These are phyloP conservation scores for Fraxinus baroniana DNA, from an alignment of 305 asterid genomes.

Conservation along the genomic window DNA sequence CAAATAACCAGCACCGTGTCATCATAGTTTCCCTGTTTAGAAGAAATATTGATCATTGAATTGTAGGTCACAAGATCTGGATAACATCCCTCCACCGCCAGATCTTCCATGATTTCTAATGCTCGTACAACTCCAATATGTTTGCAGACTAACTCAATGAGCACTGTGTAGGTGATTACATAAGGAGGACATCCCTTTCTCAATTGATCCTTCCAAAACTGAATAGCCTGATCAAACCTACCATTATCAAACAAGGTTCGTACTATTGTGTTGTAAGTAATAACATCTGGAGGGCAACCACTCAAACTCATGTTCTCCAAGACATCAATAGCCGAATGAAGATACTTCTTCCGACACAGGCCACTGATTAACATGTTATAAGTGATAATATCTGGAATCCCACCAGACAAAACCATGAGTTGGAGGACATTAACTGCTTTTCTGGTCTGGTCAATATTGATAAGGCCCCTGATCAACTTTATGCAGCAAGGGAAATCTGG, in stretches of 20 bases:
- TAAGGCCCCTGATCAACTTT: slow-evolving; percentile 77
- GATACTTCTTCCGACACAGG: slow-evolving; percentile 59
- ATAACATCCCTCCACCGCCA: slow-evolving; percentile 73
- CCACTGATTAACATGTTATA: slow-evolving; percentile 86
- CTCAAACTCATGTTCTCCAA: slow-evolving; percentile 74
- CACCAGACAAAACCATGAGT: slow-evolving; percentile 82
- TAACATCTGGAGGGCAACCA: slow-evolving; percentile 85
- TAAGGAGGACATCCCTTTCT: slow-evolving; percentile 85
- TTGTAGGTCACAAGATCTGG: slow-evolving; percentile 85
- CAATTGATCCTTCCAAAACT: slow-evolving; percentile 75
- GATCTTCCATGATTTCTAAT: slow-evolving; percentile 75
- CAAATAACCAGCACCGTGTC: slow-evolving; percentile 48
- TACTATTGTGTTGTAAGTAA: slow-evolving; percentile 66
- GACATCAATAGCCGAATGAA: slow-evolving; percentile 56
- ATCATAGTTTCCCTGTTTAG: slow-evolving; percentile 58
- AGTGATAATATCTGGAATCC: slow-evolving; percentile 81
- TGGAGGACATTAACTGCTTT: slow-evolving; percentile 65
- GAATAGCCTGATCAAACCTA: slow-evolving; percentile 56
- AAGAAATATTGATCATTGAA: slow-evolving; percentile 62
- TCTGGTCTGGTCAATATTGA: slow-evolving; percentile 45
- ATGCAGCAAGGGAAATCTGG: slow-evolving; percentile 66
- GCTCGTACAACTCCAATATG: slow-evolving; percentile 63
- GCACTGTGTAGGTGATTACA: slow-evolving; percentile 63
- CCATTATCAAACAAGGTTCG: slow-evolving; percentile 67
- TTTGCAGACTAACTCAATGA: slow-evolving; percentile 60